Percentiles rank a stretch among this genome's conserved stretches.
Conservation (phyloP, 805 yeast genomes). For the Zygotorulaspora sp. region DNA sequence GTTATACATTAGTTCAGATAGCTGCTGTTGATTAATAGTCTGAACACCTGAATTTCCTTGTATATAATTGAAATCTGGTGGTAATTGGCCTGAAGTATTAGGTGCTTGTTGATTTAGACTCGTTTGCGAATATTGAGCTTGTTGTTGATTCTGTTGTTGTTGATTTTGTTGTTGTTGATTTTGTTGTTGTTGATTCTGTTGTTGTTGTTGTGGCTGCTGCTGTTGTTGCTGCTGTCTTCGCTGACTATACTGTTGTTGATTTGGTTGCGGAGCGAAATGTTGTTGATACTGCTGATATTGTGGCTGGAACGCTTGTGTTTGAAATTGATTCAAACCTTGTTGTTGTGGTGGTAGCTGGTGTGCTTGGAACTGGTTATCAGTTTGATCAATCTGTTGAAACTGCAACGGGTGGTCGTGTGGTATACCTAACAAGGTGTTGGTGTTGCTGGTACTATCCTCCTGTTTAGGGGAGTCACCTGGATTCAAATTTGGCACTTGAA, state of each 20-base stretch:
- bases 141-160: conserved; percentile 12
- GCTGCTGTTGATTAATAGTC: conserved; percentile 27
- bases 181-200: conserved; percentile 6
- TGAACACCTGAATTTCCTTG: conserved; percentile 16
- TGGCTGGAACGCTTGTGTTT: conserved; percentile 15
- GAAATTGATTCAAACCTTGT: conserved; percentile 19
- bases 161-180: conserved; percentile 4
- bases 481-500: conserved; percentile 16
- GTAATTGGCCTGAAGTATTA: conserved; percentile 7
- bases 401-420: conserved; percentile 25
- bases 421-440: conserved; percentile 16
- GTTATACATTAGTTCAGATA: conserved; percentile 35
- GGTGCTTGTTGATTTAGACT: conserved; percentile 10
- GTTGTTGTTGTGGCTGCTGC: conserved; percentile 7
- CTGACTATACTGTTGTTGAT: conserved; percentile 1
- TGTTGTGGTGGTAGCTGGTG: too few relatives aligned
- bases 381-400: conserved; percentile 23
- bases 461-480: conserved; percentile 21
- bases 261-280: conserved; percentile 10
- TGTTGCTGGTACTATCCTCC: conserved; percentile 18
- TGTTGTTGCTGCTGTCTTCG: conserved; percentile 5
- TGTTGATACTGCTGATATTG: conserved; percentile 16
- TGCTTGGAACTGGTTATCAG: conserved; percentile 18
- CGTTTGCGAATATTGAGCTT: conserved; percentile 2
- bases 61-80: conserved; percentile 23